These are phyloP conservation scores for Dunaliella primolecta DNA, from an alignment of 139 green algal species.

Conservation along the genomic window DNA sequence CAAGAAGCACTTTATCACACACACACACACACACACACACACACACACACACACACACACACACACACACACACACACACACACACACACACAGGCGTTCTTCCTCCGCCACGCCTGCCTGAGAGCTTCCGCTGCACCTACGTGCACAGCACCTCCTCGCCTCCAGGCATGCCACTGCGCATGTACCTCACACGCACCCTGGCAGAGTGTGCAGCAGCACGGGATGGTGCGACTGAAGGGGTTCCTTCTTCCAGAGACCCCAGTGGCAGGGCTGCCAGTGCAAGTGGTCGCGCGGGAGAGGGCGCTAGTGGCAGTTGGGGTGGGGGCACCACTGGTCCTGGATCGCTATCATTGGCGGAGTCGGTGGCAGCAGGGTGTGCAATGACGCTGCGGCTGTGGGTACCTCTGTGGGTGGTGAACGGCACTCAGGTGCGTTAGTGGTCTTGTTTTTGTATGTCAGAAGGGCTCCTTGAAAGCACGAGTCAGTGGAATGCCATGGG, in stretches of 20 bases:
- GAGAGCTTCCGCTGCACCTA: constrained; percentile 62
- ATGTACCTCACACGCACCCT: constrained; percentile 53
- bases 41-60: no score
- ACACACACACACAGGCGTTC: no score
- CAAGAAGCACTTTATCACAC: no score
- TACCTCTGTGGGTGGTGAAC: constrained; percentile 77
- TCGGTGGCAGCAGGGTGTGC: constrained; percentile 56
- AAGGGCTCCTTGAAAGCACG: no score
- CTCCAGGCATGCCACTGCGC: constrained; percentile 36
- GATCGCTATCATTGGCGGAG: neutral
- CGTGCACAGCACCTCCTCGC: constrained; percentile 31
- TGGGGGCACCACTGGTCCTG: no score
- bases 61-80: no score
- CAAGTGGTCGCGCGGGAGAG: no score
- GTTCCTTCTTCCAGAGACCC: constrained; percentile 23
- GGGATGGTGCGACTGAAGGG: constrained; percentile 2
- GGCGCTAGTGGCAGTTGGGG: no score
- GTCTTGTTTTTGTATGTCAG: neutral
- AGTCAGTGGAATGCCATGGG: no score
- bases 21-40: no score
- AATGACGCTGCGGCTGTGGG: constrained; percentile 55
- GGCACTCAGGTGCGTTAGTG: constrained; percentile 33
- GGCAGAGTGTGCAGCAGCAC: constrained; percentile 22
- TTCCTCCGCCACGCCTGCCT: constrained; percentile 35
- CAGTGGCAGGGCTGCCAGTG: neutral